Base-by-base conservation (phyloP, 495 filamentous ascomycete genomes). In the Cladorrhinum samala region DNA sequence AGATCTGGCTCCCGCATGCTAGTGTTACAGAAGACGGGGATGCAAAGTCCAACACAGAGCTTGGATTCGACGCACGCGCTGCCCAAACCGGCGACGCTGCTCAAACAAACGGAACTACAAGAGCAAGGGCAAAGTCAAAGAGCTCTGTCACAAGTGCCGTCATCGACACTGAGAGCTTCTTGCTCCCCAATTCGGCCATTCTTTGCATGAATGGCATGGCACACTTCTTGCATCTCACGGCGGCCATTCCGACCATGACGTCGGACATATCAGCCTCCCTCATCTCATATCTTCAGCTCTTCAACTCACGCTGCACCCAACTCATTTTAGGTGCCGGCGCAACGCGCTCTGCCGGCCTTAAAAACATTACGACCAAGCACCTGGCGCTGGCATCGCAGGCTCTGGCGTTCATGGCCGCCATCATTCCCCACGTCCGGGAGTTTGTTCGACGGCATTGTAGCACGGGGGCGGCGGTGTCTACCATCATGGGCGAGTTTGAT, bases 301-400 rank as follows among this genome's bases (percentile, higher is more conserved):
- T 96, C 79, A 96, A 97, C 68, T 95, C 89, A 7, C 84, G 93
- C 5, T 91, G 89, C 38, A 90, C 83, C 17, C 93, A 99, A 58
- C 80, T 97, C 46, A 95, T 99, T 55, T 83, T 97, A 7, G 94
- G 92, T 7, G 94, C 93, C 9, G 93, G 93, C 1, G 93, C 93
- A 1, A 96, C 89, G 1, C 75, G 81, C 21, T 91, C 84, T n/a
- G 94, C 91, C 3, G 93, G 93, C 1, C 72, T 99, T 9, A 95
- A 90, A 63, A 95, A 95, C 57, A 99, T 99, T 61, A 96, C 89
- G 1, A 94, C 93, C 0, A 93, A 91, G 60, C 91, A 99, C 71
- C 82, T 99, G 6, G 92, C 93, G 0, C 80, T 97, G 23, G 91
- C 94, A 8, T 91, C 87, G 1, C 94, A 96, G 67, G 86, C 91